Evolutionary conservation across 805 yeast genomes (phyloP).

Genomic region (Ogataea trehaloabstinens): DNA sequence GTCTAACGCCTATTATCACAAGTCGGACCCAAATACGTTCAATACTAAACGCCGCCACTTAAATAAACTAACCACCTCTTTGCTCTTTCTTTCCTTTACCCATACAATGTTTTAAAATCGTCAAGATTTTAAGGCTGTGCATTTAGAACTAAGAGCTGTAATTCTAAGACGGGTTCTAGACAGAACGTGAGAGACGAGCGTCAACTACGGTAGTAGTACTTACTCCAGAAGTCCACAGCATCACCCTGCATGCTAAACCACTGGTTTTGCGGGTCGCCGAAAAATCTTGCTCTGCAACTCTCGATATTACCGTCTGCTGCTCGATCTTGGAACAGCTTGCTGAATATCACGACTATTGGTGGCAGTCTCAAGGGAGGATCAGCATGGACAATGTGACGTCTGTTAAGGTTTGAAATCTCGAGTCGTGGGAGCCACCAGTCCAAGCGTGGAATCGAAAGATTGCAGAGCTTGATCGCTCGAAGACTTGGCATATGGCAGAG

Average conservation of each 20-base stretch:
- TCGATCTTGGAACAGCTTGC: constrained; percentile 35
- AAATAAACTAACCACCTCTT: too few relatives aligned
- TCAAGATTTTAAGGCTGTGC: too few relatives aligned
- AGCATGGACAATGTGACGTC: constrained; percentile 9
- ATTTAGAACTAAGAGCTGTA: too few relatives aligned
- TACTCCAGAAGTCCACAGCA: constrained; percentile 16
- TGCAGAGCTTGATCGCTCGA: constrained; percentile 17
- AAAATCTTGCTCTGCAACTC: constrained; percentile 18
- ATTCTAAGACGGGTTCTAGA: too few relatives aligned
- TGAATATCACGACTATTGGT: constrained; percentile 24
- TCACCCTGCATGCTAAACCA: constrained; percentile 21
- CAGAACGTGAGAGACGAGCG: too few relatives aligned
- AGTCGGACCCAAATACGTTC: too few relatives aligned
- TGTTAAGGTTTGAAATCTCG: constrained; percentile 14
- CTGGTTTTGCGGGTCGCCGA: constrained; percentile 18
- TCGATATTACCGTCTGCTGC: constrained; percentile 5
- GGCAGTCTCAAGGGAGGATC: constrained; percentile 15
- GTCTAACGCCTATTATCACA: too few relatives aligned
- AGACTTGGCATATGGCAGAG: constrained; percentile 10
- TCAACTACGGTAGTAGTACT: constrained; percentile 11
- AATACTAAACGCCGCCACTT: too few relatives aligned
- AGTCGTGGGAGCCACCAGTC: constrained; percentile 24
- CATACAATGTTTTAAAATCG: too few relatives aligned
- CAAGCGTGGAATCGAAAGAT: constrained; percentile 21
- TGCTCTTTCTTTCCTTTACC: too few relatives aligned